Evolutionary conservation across 2,329 filamentous ascomycete genomes (phyloP).

Genomic region (Coccinonectria pachysandricola): DNA sequence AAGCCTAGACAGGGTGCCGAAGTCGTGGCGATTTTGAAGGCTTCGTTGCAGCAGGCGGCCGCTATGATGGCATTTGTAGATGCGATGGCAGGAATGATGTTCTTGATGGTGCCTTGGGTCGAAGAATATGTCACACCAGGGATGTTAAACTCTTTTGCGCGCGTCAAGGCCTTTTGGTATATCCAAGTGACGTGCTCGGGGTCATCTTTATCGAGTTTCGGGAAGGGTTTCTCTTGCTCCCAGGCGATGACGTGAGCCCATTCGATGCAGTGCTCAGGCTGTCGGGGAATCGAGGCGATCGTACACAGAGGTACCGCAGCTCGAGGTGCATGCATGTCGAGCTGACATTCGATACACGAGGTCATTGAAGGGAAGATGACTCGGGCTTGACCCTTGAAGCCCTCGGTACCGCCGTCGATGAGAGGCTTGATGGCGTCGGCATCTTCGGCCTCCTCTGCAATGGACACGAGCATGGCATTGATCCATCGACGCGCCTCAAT

Average conservation of each 20-base stretch:
- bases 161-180: slow-evolving; percentile 70
- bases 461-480: slow-evolving; percentile 81
- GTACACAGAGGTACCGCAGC: slow-evolving; percentile 96
- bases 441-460: slow-evolving; percentile 69
- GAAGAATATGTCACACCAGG: slow-evolving; percentile 86
- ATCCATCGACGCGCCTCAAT: slow-evolving; percentile 99
- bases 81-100: slow-evolving; percentile 97
- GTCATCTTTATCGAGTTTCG: slow-evolving; percentile 86
- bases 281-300: slow-evolving; percentile 87
- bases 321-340: slow-evolving; percentile 96
- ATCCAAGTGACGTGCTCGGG: slow-evolving; percentile 97
- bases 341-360: slow-evolving; percentile 94
- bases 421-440: slow-evolving; percentile 84
- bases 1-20: slow-evolving; percentile 70
- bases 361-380: slow-evolving; percentile 88
- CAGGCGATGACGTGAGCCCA: slow-evolving; percentile 98
- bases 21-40: slow-evolving; percentile 82
- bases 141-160: slow-evolving; percentile 84
- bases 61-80: slow-evolving; percentile 97
- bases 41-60: slow-evolving; percentile 92
- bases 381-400: slow-evolving; percentile 93
- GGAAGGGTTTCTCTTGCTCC: slow-evolving; percentile 77
- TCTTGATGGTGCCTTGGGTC: slow-evolving; percentile 96
- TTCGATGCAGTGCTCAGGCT: slow-evolving; percentile 96
- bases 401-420: slow-evolving; percentile 94